These are phyloP conservation scores for Hymenoscyphus albidus DNA, from an alignment of 2,329 filamentous ascomycete species.

Conservation along the genomic window DNA sequence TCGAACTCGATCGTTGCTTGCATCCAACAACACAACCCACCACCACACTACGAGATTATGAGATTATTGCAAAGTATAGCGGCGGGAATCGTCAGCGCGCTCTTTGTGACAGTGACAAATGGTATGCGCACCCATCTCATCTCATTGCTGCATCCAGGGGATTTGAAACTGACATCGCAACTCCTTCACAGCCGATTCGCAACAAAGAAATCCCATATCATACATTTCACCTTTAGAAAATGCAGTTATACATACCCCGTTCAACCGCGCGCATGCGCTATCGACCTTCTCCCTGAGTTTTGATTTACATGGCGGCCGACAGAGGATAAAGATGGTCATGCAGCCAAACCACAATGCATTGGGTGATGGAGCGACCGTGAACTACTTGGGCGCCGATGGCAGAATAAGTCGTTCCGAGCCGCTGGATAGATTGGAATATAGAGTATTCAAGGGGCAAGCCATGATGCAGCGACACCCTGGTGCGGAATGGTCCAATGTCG, in stretches of 20 bases:
- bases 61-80: conserved; percentile 28
- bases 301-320: conserved; percentile 60
- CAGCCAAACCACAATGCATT: conserved; percentile 92
- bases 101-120: conserved; percentile 21
- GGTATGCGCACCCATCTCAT: conserved; percentile 15
- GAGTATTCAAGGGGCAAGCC: conserved; percentile 77
- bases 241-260: conserved; percentile 72
- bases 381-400: conserved; percentile 70
- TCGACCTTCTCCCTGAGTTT: conserved; percentile 86
- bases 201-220: conserved; percentile 70
- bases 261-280: conserved; percentile 72
- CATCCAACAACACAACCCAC: not conserved
- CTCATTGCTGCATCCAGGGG: not conserved
- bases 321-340: conserved; percentile 73
- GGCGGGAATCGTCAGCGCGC: conserved; percentile 24
- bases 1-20: not conserved
- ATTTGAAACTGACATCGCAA: conserved; percentile 8
- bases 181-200: conserved; percentile 57
- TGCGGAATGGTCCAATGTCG: conserved; percentile 70
- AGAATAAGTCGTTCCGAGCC: conserved; percentile 60
- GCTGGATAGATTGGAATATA: conserved; percentile 70
- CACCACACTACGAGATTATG: conserved; percentile 5
- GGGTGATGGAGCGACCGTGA: conserved; percentile 68
- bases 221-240: conserved; percentile 71
- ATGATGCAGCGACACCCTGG: conserved; percentile 62